A percentile compares a stretch with the other conserved stretches of the same genome.
Evolutionary conservation across 75 land plant species (phyloP).

Genomic region (Azolla pinnata): DNA sequence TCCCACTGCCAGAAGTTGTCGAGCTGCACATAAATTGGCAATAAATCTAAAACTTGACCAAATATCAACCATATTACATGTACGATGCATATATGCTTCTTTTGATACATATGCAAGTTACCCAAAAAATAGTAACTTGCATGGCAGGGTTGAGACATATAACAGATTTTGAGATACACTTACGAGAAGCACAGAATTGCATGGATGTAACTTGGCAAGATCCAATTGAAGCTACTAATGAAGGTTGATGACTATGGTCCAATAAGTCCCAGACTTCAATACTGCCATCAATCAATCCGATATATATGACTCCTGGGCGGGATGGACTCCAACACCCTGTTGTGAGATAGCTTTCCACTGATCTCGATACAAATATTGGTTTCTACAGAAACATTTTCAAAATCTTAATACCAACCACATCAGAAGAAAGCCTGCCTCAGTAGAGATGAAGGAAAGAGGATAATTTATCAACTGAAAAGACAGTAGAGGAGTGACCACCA

Average conservation of each 20-base stretch:
- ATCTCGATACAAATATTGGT: slow-evolving; percentile 35
- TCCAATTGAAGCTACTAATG: slow-evolving; percentile 19
- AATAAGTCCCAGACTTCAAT: slow-evolving; percentile 39
- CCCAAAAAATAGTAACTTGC: not conserved
- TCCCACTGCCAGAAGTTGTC: slow-evolving; percentile 29
- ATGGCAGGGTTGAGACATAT: not conserved
- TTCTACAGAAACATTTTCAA: slow-evolving; percentile 11
- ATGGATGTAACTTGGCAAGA: slow-evolving; percentile 33
- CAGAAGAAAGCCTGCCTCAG: too few relatives aligned
- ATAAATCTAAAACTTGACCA: not conserved
- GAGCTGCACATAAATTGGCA: slow-evolving; percentile 13
- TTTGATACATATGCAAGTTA: too few relatives aligned
- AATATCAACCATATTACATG: too few relatives aligned
- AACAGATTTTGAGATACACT: not conserved
- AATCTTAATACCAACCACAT: not conserved
- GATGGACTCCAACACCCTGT: slow-evolving; percentile 38
- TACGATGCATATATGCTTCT: too few relatives aligned
- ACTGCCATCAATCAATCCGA: slow-evolving; percentile 27
- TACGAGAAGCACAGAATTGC: slow-evolving; percentile 21
- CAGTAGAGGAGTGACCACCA: not conserved
- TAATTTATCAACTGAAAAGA: too few relatives aligned
- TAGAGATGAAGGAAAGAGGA: too few relatives aligned
- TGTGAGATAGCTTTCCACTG: slow-evolving; percentile 28
- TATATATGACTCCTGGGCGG: slow-evolving; percentile 32
- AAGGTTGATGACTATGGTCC: slow-evolving; percentile 36